A percentile compares a stretch with the other conserved stretches of the same genome.
Evolutionary conservation across 2,329 filamentous ascomycete species (phyloP).

Genomic region (Nakataea oryzae): DNA sequence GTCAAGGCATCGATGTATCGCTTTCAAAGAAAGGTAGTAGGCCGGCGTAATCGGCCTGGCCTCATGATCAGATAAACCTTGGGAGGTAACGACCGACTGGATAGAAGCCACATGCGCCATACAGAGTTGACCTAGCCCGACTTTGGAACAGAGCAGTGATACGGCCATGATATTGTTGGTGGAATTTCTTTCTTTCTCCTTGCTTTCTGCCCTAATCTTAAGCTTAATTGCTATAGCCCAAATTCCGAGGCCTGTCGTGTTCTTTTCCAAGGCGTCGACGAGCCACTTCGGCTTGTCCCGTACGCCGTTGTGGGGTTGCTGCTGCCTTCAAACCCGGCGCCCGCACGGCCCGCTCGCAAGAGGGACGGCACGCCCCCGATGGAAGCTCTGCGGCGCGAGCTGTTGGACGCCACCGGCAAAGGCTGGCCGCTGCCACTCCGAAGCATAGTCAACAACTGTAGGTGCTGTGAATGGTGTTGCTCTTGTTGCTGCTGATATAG

Average conservation of each 20-base stretch:
- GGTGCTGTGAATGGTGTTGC: neutral
- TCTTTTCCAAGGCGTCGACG: conserved; percentile 1
- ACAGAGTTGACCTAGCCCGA: too few species aligned
- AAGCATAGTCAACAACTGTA: neutral
- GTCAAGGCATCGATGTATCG: neutral
- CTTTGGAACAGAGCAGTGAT: neutral
- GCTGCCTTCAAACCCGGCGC: neutral
- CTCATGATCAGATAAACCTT: neutral
- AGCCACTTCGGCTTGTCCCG: neutral
- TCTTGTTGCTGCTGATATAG: neutral
- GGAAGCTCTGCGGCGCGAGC: conserved; percentile 2
- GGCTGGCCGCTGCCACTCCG: neutral
- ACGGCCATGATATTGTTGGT: neutral
- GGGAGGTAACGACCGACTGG: neutral
- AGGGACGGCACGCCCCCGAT: conserved; percentile 2
- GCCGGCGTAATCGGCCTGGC: neutral
- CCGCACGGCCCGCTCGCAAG: neutral
- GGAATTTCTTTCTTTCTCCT: neutral
- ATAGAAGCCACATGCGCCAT: too few species aligned
- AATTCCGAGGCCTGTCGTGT: neutral
- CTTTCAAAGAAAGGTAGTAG: neutral
- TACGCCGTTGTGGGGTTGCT: neutral
- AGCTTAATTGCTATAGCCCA: neutral
- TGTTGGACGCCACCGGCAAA: conserved; percentile 1
- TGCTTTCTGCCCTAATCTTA: neutral